phyloP scores from a whole-genome alignment of 164 flowering plant genomes.

The Liriodendron chinense region DNA sequence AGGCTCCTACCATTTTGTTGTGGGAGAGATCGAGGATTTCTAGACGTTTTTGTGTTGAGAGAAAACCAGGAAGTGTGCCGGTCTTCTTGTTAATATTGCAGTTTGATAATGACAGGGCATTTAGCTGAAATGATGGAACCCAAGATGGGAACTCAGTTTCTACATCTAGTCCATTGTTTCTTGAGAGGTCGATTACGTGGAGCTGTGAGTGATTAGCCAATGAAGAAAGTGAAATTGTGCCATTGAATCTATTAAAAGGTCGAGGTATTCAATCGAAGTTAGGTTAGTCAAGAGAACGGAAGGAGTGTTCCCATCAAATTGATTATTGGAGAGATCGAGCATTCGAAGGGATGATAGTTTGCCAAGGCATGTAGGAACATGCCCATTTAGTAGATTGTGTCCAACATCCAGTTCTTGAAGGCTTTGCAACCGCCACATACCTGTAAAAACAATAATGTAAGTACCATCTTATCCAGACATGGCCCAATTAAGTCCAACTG shows the following conservation, averaged over 20 bases:
- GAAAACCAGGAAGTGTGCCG: not conserved
- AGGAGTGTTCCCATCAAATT: slow-evolving; percentile 4
- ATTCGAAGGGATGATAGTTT: slow-evolving; percentile 3
- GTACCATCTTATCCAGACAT: too few species aligned
- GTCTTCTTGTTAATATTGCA: not conserved
- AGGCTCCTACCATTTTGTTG: slow-evolving; percentile 6
- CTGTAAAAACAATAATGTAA: not conserved
- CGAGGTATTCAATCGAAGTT: slow-evolving; percentile 6
- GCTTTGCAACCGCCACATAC: slow-evolving; percentile 4
- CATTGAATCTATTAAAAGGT: slow-evolving; percentile 8
- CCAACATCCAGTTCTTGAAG: slow-evolving; percentile 6
- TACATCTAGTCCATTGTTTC: not conserved
- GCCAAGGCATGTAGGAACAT: slow-evolving; percentile 9
- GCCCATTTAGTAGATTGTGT: not conserved
- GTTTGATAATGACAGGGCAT: not conserved
- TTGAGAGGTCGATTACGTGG: not conserved
- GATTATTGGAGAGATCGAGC: slow-evolving; percentile 8
- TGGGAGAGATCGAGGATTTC: slow-evolving; percentile 5
- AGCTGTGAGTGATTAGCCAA: slow-evolving; percentile 10
- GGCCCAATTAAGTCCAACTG: not conserved
- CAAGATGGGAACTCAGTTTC: slow-evolving; percentile 1
- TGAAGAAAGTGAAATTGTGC: slow-evolving; percentile 1
- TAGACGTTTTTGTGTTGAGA: slow-evolving; percentile 4
- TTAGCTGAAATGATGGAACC: slow-evolving; percentile 11
- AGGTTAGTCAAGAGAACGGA: slow-evolving; percentile 7